Percentiles rank a stretch among this genome's conserved stretches.
phyloP scores from a whole-genome alignment of 208 protist genomes.

The Porcisia hertigi region DNA sequence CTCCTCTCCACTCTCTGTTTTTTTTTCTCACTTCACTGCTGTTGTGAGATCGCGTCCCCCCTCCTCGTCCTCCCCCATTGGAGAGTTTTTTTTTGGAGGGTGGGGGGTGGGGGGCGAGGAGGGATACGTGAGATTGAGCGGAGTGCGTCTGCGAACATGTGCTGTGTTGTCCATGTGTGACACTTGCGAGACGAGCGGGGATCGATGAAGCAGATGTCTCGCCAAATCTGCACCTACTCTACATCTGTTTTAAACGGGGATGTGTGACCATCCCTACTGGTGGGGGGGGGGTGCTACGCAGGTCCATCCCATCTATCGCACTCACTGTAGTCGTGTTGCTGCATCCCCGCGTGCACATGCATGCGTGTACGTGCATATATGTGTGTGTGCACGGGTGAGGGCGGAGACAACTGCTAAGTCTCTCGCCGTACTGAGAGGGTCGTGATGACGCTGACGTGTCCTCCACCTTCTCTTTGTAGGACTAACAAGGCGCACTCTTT shows the following conservation, averaged over 20 bases:
- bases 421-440: not conserved
- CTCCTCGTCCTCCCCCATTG: no score
- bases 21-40: not conserved
- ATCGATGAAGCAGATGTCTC: not conserved
- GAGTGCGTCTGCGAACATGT: not conserved
- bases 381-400: not conserved
- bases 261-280: not conserved
- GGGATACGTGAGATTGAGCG: no score
- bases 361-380: not conserved
- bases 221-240: not conserved
- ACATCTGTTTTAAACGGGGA: not conserved
- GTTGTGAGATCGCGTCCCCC: no score
- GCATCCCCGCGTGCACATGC: not conserved
- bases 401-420: not conserved
- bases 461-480: not conserved
- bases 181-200: not conserved
- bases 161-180: not conserved
- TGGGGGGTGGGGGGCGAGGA: not conserved
- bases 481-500: not conserved
- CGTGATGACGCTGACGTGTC: not conserved
- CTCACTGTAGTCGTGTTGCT: no score
- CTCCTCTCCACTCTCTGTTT: not conserved
- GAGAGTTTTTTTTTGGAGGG: no score
- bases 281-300: no score
- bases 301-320: not conserved